Base-by-base conservation (phyloP, 208 protist species). In the Acanthamoeba healyi region DNA sequence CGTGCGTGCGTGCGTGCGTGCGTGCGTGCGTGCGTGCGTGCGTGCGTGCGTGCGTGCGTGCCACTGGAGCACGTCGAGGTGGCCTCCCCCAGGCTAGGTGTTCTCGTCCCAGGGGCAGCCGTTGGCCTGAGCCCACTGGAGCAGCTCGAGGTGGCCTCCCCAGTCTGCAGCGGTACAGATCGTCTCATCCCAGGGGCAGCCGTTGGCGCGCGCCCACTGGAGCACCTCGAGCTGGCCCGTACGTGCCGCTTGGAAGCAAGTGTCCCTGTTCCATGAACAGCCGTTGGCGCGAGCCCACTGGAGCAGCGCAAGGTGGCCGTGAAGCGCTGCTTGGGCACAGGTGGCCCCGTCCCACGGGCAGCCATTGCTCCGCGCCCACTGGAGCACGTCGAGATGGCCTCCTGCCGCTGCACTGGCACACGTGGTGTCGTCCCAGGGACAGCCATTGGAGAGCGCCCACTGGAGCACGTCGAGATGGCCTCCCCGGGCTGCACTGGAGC, bases 31-130 rank as follows among this genome's bases (percentile, higher is more conserved):
- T 54, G 49, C 49, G 49, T 54, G 49, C 49, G 49, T 54, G 49
- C 49, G 49, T 54, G 49, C 49, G 49, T 54, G 49, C 49, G 49
- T 54, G 49, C 49, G 49, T 54, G 49, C 49, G 49, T 54, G 49
- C 79, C 79, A 87, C 79, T 61, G 38, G 79, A 87, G 79, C 44
- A 87, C 79, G 9, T 87, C 79, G 19, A 61, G 49, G 29, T 87
- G 79, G 70, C 70, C 70, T 5, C 70, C 32, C 5, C 15, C 10
- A 4, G 70, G 29, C 17, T 32, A 79, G 70, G 70, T 79, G 24
- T 79, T 32, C 70, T 79, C 70, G 36, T 79, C 70, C 70, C 70
- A 79, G 24, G 70, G 70, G 38, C 70, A 79, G 34, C 70, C 70
- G 70, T 79, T 38, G 10, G 10, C 36, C 4, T n/a, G 70, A 9